Conservation (phyloP, 2,329 filamentous ascomycete species). For the Clonostachys rosea region DNA sequence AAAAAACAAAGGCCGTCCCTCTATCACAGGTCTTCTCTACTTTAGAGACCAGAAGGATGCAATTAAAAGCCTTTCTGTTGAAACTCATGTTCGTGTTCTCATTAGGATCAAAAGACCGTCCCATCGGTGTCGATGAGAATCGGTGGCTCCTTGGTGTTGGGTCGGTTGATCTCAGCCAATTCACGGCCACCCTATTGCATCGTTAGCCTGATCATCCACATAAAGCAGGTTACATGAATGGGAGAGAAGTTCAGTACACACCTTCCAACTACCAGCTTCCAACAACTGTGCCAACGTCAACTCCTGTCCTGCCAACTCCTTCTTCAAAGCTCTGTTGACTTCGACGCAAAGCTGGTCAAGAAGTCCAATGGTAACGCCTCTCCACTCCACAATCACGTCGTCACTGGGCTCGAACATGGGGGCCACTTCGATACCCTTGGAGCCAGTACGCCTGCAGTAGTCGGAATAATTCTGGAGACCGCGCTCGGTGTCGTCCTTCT, state of each 20-base stretch:
- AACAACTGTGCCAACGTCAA: constrained; percentile 83
- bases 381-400: constrained; percentile 62
- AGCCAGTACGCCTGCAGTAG: constrained; percentile 67
- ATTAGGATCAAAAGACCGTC: constrained; percentile 69
- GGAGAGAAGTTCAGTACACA: constrained; percentile 30
- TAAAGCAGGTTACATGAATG: background rate
- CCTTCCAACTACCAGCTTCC: constrained; percentile 98
- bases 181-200: constrained; percentile 73
- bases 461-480: constrained; percentile 60
- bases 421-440: constrained; percentile 51
- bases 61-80: too few species aligned
- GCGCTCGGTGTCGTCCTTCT: constrained; percentile 62
- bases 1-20: too few species aligned
- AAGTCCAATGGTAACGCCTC: constrained; percentile 58
- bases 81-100: too few species aligned
- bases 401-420: constrained; percentile 55
- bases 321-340: constrained; percentile 59
- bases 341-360: constrained; percentile 48
- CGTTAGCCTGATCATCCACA: background rate
- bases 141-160: constrained; percentile 93
- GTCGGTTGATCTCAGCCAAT: constrained; percentile 89
- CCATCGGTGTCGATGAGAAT: constrained; percentile 96
- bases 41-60: too few species aligned
- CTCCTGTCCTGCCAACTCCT: constrained; percentile 62
- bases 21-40: too few species aligned